Percentiles rank a stretch among this genome's conserved stretches.
Evolutionary conservation across 2,329 filamentous ascomycete species (phyloP).

Genomic region (Alternaria triticimaculans): DNA sequence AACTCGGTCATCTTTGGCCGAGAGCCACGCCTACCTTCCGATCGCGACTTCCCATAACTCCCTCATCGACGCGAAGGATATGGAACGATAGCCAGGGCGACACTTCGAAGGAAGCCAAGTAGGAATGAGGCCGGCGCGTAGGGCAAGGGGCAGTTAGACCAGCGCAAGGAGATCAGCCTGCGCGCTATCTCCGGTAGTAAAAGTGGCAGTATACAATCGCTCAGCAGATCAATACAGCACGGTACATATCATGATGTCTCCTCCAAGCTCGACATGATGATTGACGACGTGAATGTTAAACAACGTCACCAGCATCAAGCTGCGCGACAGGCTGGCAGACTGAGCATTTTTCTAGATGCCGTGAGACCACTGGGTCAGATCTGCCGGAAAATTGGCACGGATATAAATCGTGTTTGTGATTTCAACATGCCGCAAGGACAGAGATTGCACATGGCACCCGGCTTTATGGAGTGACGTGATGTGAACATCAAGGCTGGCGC

Average conservation of each 20-base stretch:
- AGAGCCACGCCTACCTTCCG: background rate
- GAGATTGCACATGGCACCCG: too few relatives aligned
- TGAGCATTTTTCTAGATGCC: background rate
- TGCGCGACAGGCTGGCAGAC: background rate
- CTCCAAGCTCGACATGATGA: background rate
- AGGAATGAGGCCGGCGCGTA: background rate
- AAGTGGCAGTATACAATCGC: background rate
- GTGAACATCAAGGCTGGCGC: background rate
- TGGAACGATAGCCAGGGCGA: background rate
- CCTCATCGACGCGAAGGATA: background rate
- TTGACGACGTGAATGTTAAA: background rate
- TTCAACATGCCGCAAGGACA: too few relatives aligned
- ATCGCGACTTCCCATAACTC: background rate
- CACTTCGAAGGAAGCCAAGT: background rate
- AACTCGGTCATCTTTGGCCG: constrained; percentile 60
- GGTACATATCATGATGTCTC: background rate
- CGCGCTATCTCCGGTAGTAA: background rate
- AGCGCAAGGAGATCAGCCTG: background rate
- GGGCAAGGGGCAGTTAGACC: background rate
- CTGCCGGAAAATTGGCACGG: background rate
- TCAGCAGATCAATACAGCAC: too few relatives aligned
- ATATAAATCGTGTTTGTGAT: background rate
- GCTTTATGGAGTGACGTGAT: background rate
- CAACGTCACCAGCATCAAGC: background rate
- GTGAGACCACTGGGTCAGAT: background rate